phyloP scores from a whole-genome alignment of 1,284 basidiomycete genomes.

The Cryptococcus sp. region DNA sequence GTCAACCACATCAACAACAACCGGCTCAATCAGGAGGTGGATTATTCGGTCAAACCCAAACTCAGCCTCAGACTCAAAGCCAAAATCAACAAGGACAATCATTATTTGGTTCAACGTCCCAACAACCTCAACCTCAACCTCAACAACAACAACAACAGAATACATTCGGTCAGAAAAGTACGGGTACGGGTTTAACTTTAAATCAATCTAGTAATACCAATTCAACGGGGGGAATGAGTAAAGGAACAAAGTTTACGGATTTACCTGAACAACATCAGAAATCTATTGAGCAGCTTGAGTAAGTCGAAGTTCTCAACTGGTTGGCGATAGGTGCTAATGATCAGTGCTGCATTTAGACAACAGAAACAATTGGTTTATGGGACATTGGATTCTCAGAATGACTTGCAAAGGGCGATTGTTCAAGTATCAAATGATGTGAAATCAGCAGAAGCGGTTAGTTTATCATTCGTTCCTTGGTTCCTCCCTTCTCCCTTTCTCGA shows the following conservation, averaged over 20 bases:
- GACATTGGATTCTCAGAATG: not conserved
- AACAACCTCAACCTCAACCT: slow-evolving; percentile 18
- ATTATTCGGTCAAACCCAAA: not conserved
- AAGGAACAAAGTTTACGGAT: slow-evolving; percentile 40
- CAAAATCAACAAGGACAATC: slow-evolving; percentile 8
- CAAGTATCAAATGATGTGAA: not conserved
- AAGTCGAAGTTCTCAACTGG: slow-evolving; percentile 7
- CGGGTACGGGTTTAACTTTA: not conserved
- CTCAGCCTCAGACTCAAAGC: slow-evolving; percentile 1
- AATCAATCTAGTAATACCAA: not conserved
- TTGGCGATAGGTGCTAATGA: not conserved
- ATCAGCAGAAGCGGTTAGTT: not conserved
- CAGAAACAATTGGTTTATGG: not conserved
- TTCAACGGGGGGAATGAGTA: slow-evolving; percentile 19
- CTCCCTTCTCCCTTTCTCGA: not conserved
- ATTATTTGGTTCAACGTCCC: slow-evolving; percentile 18
- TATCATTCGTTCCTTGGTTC: not conserved
- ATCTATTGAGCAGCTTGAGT: slow-evolving; percentile 41
- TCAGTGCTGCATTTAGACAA: not conserved
- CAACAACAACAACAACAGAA: slow-evolving; percentile 10
- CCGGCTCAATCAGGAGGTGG: slow-evolving; percentile 7
- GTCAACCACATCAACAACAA: slow-evolving; percentile 2
- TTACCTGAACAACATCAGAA: slow-evolving; percentile 36
- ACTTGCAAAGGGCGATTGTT: not conserved
- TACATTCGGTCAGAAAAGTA: slow-evolving; percentile 8